Evolutionary conservation across 129 eudicot genomes (phyloP).

Genomic region (Gnaphalium uliginosum): DNA sequence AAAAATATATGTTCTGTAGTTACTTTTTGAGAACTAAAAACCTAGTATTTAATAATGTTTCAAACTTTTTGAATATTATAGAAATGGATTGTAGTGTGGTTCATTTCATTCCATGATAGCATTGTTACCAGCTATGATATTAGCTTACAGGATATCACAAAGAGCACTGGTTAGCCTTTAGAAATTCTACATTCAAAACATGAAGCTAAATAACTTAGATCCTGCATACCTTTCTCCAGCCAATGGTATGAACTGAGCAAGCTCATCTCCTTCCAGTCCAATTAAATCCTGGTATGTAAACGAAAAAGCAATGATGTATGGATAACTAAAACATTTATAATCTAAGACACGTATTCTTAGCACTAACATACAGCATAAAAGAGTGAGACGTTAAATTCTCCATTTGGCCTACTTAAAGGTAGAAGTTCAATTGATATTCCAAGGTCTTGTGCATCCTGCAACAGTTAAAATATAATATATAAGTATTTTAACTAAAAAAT

Average conservation of each 20-base stretch:
- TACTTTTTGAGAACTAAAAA: neutral
- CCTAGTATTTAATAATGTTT: no score
- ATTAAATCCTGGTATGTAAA: constrained; percentile 67
- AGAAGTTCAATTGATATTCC: constrained; percentile 92
- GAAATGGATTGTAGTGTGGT: no score
- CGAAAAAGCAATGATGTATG: constrained; percentile 19
- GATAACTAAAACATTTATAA: constrained; percentile 5
- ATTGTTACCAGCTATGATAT: neutral
- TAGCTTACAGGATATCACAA: neutral
- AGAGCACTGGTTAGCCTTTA: neutral
- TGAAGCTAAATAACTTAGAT: constrained; percentile 1
- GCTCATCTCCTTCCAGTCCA: constrained; percentile 82
- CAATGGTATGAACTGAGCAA: constrained; percentile 68
- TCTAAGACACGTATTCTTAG: constrained; percentile 6
- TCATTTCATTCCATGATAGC: no score
- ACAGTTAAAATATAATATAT: constrained; percentile 10
- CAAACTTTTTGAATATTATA: no score
- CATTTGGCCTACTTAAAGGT: constrained; percentile 72
- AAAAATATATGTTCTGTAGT: neutral
- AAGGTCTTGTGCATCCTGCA: constrained; percentile 99
- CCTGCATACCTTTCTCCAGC: constrained; percentile 68
- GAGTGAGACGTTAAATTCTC: constrained; percentile 69
- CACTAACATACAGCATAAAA: constrained; percentile 82
- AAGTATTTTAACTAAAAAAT: neutral
- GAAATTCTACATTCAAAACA: neutral